phyloP scores from a whole-genome alignment of 1,284 basidiomycete genomes.

The Gymnopus androsaceus region DNA sequence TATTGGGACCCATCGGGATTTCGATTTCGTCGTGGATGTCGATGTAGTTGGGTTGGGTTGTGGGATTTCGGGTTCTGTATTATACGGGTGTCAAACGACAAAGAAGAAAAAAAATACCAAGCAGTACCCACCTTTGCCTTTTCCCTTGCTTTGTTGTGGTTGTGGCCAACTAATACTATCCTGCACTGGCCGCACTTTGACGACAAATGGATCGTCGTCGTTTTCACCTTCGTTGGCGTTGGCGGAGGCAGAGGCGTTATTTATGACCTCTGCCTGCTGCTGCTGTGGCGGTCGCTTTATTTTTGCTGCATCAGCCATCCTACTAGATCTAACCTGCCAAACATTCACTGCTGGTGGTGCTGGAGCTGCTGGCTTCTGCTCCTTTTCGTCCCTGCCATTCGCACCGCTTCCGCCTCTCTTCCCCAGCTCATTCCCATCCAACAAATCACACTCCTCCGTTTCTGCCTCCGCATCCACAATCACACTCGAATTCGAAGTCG shows the following conservation, averaged over 20 bases:
- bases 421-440: not conserved
- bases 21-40: constrained; percentile 3
- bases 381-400: not conserved
- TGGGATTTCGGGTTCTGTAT: not conserved
- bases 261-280: too few species aligned
- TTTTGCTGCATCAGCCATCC: constrained; percentile 5
- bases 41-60: not conserved
- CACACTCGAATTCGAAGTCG: constrained; percentile 9
- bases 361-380: not conserved
- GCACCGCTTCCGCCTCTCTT: not conserved
- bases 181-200: not conserved
- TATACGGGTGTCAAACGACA: not conserved
- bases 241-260: too few species aligned
- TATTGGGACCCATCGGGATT: constrained; percentile 12
- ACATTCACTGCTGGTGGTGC: not conserved
- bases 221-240: not conserved
- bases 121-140: constrained; percentile 4
- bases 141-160: not conserved
- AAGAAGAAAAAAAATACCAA: not conserved
- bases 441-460: not conserved
- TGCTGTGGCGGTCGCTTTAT: too few species aligned
- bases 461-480: constrained; percentile 6
- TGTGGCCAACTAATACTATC: constrained; percentile 5
- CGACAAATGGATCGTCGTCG: constrained; percentile 3
- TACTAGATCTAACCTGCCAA: constrained; percentile 5